These are phyloP conservation scores for Cajanus cajan DNA, from an alignment of 306 rosid species.

Conservation along the genomic window DNA sequence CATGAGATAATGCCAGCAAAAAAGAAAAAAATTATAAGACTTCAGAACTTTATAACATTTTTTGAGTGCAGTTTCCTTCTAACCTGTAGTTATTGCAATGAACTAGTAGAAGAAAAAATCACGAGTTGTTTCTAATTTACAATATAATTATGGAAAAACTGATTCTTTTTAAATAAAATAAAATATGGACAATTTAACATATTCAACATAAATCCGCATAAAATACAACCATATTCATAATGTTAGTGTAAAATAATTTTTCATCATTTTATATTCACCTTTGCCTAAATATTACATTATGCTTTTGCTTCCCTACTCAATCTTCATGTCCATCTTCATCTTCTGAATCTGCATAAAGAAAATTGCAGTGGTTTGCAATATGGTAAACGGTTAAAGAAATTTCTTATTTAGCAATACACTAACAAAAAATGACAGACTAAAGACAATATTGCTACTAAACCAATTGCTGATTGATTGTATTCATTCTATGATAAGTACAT, in stretches of 20 bases:
- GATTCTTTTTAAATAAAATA: not conserved
- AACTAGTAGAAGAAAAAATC: slow-evolving; percentile 1
- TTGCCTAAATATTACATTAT: slow-evolving; percentile 28
- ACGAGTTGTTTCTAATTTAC: not conserved
- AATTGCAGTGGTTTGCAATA: slow-evolving; percentile 13
- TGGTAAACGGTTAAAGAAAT: slow-evolving; percentile 7
- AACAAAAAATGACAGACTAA: slow-evolving; percentile 4
- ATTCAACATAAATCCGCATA: not conserved
- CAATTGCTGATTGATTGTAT: not conserved
- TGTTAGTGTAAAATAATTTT: slow-evolving; percentile 21
- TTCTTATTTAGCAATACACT: not conserved
- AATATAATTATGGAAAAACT: not conserved
- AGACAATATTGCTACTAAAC: slow-evolving; percentile 1
- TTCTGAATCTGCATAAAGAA: slow-evolving; percentile 74
- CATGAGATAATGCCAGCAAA: slow-evolving; percentile 11
- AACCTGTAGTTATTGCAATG: not conserved
- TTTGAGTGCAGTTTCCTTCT: not conserved
- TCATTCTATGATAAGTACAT: not conserved
- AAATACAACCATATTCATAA: not conserved
- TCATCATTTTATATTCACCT: slow-evolving; percentile 42
- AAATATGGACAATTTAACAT: not conserved
- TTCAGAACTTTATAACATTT: slow-evolving; percentile 8
- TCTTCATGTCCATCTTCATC: slow-evolving; percentile 90
- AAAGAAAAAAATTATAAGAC: not conserved
- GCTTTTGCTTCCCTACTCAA: slow-evolving; percentile 46